phyloP scores from a whole-genome alignment of 352 stramenopile genomes.

The Phytophthora megakarya region DNA sequence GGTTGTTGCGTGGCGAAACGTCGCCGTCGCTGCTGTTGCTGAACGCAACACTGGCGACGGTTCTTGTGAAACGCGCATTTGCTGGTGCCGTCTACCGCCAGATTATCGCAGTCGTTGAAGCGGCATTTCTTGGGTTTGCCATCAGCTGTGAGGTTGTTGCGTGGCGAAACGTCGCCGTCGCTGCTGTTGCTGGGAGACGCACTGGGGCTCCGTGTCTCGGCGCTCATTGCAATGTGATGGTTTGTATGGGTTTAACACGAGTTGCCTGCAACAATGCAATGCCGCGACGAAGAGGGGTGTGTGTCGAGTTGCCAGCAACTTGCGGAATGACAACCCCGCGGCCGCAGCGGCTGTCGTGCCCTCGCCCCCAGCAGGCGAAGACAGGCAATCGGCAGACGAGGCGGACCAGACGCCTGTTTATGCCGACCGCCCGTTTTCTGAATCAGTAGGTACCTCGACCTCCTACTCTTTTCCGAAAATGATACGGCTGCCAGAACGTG shows the following conservation, averaged over 20 bases:
- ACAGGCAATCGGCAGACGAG: constrained; percentile 29
- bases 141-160: constrained; percentile 15
- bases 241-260: constrained; percentile 12
- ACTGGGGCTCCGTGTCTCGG: constrained; percentile 37
- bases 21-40: too few species aligned
- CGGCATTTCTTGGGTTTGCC: constrained; percentile 67
- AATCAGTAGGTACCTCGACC: constrained; percentile 23
- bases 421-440: constrained; percentile 21
- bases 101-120: constrained; percentile 85
- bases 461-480: constrained; percentile 25
- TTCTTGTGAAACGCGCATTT: constrained; percentile 89
- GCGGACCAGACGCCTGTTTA: constrained; percentile 5
- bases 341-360: constrained; percentile 46
- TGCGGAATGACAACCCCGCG: constrained; percentile 58
- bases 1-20: too few species aligned
- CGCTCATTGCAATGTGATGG: constrained; percentile 30
- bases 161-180: constrained; percentile 22
- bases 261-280: constrained; percentile 30
- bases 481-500: constrained; percentile 26
- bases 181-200: constrained; percentile 34
- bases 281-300: constrained; percentile 30
- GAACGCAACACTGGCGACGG: constrained; percentile 78
- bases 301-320: constrained; percentile 55
- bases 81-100: constrained; percentile 67
- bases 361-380: constrained; percentile 26